phyloP scores from a whole-genome alignment of 75 land plant species.

The Chamaecyparis obtusa region DNA sequence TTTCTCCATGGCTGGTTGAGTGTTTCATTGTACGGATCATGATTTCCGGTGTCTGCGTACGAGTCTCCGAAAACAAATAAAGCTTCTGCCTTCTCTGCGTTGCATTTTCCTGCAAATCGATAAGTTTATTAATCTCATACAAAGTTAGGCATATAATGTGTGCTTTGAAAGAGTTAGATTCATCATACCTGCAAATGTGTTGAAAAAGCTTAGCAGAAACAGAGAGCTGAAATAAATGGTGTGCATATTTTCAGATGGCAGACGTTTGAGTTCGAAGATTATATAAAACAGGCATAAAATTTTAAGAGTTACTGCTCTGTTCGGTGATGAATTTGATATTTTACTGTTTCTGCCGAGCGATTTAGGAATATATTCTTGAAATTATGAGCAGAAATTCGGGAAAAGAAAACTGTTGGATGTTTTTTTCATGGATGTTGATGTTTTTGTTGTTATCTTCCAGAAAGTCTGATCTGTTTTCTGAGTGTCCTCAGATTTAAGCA shows the following conservation, averaged over 20 bases:
- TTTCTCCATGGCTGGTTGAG: constrained; percentile 13
- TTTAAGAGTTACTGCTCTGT: too few relatives aligned
- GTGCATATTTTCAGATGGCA: neutral
- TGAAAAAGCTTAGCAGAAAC: neutral
- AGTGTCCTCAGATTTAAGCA: too few relatives aligned
- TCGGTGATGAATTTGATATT: too few relatives aligned
- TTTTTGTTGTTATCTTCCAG: too few relatives aligned
- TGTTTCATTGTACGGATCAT: constrained; percentile 3
- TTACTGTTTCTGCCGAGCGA: too few relatives aligned
- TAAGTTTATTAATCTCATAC: neutral
- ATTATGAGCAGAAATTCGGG: too few relatives aligned
- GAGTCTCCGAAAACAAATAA: constrained; percentile 44
- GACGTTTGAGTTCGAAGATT: too few relatives aligned
- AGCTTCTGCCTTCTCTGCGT: constrained; percentile 10
- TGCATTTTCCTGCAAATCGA: neutral
- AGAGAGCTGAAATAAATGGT: neutral
- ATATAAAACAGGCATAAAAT: too few relatives aligned
- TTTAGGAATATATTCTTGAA: too few relatives aligned
- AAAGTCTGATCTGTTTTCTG: too few relatives aligned
- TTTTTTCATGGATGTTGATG: too few relatives aligned
- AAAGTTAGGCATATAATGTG: neutral
- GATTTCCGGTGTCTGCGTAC: constrained; percentile 34
- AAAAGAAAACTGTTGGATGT: too few relatives aligned
- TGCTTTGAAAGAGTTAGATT: neutral
- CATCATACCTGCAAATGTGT: neutral